Evolutionary conservation across 2,329 filamentous ascomycete genomes (phyloP).

Genomic region (Paecilomyces sp.): DNA sequence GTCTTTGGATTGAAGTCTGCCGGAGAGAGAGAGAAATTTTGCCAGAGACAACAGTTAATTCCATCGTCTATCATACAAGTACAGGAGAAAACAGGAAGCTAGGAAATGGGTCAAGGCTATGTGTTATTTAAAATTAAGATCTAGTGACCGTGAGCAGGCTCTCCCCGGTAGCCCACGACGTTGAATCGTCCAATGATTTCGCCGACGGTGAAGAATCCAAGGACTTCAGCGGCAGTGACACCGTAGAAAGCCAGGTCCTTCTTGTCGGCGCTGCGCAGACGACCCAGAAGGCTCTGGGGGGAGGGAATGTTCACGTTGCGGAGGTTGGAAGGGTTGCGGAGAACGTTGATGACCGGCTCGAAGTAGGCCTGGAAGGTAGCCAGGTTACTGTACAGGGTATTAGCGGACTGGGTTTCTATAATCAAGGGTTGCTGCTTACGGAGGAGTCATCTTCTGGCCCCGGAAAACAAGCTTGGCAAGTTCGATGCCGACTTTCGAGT

Average conservation of each 20-base stretch:
- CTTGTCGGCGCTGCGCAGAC: slow-evolving; percentile 62
- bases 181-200: slow-evolving; percentile 96
- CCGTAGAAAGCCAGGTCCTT: slow-evolving; percentile 66
- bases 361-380: slow-evolving; percentile 83
- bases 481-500: slow-evolving; percentile 82
- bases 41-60: slow-evolving; percentile 37
- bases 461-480: slow-evolving; percentile 80
- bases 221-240: slow-evolving; percentile 74
- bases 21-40: slow-evolving; percentile 13
- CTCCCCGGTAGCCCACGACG: slow-evolving; percentile 84
- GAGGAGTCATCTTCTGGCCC: slow-evolving; percentile 85
- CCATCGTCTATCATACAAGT: slow-evolving; percentile 43
- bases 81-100: slow-evolving; percentile 27
- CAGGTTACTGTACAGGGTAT: slow-evolving; percentile 50
- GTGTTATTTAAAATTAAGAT: slow-evolving; percentile 15
- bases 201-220: slow-evolving; percentile 96
- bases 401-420: slow-evolving; percentile 7
- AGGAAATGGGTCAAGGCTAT: slow-evolving; percentile 16
- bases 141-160: slow-evolving; percentile 39
- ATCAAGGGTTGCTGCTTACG: slow-evolving; percentile 57
- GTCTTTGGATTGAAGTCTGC: background rate
- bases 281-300: slow-evolving; percentile 48
- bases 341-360: slow-evolving; percentile 62
- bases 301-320: slow-evolving; percentile 48
- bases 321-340: slow-evolving; percentile 63